Conservation (phyloP, 2,329 filamentous ascomycete genomes). For the Neoscytalidium dimidiatum region DNA sequence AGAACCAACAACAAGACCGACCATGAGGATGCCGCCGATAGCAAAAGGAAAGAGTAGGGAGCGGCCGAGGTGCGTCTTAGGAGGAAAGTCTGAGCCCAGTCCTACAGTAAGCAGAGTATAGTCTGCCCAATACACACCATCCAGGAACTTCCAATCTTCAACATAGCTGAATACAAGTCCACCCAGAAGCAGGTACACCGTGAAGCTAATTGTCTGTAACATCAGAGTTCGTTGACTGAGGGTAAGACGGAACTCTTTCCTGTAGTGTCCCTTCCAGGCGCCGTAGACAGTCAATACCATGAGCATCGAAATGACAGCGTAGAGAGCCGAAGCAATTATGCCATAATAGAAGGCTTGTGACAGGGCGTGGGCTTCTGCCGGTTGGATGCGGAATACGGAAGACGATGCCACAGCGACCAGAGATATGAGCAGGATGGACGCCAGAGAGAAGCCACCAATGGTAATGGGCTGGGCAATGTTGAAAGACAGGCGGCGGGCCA, state of each 20-base stretch:
- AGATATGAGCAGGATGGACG: constrained; percentile 56
- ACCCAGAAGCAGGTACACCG: constrained; percentile 51
- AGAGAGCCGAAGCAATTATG: constrained; percentile 58
- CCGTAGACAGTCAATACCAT: constrained; percentile 60
- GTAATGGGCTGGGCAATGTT: constrained; percentile 60
- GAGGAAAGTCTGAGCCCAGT: constrained; percentile 53
- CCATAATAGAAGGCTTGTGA: constrained; percentile 63
- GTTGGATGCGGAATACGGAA: constrained; percentile 45
- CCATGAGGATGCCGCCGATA: constrained; percentile 55
- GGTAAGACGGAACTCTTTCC: constrained; percentile 58
- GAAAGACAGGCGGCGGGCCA: constrained; percentile 59
- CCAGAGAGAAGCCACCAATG: constrained; percentile 59
- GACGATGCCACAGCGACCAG: constrained; percentile 52
- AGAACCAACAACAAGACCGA: constrained; percentile 58
- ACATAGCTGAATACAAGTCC: constrained; percentile 50
- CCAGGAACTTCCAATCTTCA: constrained; percentile 56
- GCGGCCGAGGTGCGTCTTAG: constrained; percentile 52
- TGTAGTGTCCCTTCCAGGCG: constrained; percentile 55
- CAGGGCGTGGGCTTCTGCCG: constrained; percentile 48
- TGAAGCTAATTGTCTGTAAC: constrained; percentile 54
- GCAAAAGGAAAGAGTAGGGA: constrained; percentile 57
- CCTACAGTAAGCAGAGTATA: constrained; percentile 59
- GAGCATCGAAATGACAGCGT: constrained; percentile 57
- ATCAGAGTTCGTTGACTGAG: constrained; percentile 58
- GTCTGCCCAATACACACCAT: constrained; percentile 59